Conservation (phyloP, 2,329 filamentous ascomycete species). For the Seiridium unicorne region DNA sequence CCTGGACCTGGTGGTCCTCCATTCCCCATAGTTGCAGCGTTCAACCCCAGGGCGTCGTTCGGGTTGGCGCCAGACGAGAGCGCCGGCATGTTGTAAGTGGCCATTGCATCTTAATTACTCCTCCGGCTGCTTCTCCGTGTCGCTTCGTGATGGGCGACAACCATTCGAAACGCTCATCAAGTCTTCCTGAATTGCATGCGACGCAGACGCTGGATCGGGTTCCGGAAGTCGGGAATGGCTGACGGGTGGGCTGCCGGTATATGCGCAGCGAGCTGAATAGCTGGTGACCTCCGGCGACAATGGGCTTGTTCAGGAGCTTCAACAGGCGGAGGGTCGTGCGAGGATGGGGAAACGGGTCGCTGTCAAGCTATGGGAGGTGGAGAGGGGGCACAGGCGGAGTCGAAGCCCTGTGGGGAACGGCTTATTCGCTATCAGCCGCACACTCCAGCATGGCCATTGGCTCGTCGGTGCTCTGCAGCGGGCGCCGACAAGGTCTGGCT, state of each 20-base stretch:
- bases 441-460: background rate
- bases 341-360: background rate
- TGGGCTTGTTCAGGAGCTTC: background rate
- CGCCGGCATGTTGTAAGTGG: conserved; percentile 51
- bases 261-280: background rate
- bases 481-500: background rate
- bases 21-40: conserved; percentile 16
- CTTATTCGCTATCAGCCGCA: background rate
- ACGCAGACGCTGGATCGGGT: background rate
- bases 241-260: background rate
- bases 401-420: background rate
- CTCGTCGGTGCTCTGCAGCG: background rate
- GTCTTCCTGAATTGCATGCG: background rate
- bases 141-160: background rate
- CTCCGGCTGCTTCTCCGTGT: background rate
- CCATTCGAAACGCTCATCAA: background rate
- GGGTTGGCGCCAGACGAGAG: conserved; percentile 43
- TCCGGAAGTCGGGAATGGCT: no score
- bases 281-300: background rate
- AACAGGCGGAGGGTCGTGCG: background rate
- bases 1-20: conserved; percentile 13
- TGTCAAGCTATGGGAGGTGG: background rate
- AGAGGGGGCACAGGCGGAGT: background rate
- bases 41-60: conserved; percentile 46
- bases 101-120: conserved; percentile 48